Evolutionary conservation across 2,329 filamentous ascomycete species (phyloP).

Genomic region (Trichoderma atroviride): DNA sequence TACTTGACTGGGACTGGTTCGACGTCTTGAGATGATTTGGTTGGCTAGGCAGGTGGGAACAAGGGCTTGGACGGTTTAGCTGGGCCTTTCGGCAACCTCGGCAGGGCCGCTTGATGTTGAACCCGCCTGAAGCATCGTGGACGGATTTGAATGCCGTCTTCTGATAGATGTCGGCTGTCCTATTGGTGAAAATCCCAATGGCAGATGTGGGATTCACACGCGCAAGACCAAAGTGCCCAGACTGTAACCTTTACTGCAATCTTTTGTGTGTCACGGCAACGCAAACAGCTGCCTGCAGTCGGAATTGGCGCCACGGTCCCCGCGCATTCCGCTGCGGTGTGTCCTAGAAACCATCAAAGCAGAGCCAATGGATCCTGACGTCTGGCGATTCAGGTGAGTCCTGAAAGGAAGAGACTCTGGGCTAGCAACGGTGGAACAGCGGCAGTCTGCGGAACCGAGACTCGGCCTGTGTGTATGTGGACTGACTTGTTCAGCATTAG

Average conservation of each 20-base stretch:
- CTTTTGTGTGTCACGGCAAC: not conserved
- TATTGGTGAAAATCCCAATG: not conserved
- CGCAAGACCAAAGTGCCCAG: not conserved
- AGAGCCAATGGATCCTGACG: not conserved
- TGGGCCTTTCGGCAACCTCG: slow-evolving; percentile 19
- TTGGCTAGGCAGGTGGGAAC: not conserved
- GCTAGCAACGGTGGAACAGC: not conserved
- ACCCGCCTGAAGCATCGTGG: not conserved
- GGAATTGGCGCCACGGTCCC: not conserved
- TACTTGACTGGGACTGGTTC: slow-evolving; percentile 2
- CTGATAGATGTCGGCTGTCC: not conserved
- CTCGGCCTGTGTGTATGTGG: not conserved
- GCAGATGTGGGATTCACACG: not conserved
- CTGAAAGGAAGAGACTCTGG: not conserved
- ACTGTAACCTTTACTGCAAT: not conserved
- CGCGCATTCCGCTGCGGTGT: not conserved
- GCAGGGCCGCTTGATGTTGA: slow-evolving; percentile 13
- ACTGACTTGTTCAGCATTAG: not conserved
- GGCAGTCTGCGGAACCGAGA: not conserved
- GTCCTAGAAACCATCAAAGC: not conserved
- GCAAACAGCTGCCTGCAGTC: not conserved
- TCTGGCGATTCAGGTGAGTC: not conserved
- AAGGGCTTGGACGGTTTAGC: not conserved
- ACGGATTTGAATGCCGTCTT: not conserved
- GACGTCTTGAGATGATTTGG: not conserved